Percentiles rank a stretch among this genome's conserved stretches.
phyloP scores from a whole-genome alignment of 306 rosid species.

The Cicer arietinum region DNA sequence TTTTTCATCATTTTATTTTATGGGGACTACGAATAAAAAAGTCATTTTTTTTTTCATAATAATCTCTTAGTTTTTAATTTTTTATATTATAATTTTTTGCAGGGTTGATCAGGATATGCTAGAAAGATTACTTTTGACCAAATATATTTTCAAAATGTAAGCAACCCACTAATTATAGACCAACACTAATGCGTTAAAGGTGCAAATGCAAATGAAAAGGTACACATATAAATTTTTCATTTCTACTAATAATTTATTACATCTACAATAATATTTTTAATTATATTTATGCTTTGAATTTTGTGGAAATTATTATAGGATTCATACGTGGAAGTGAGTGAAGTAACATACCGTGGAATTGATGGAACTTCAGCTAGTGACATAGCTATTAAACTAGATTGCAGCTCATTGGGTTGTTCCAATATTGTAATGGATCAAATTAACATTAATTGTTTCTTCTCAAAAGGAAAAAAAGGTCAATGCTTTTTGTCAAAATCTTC shows the following conservation, averaged over 20 bases:
- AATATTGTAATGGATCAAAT: constrained; percentile 36
- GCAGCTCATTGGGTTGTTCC: constrained; percentile 37
- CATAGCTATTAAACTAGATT: constrained; percentile 30
- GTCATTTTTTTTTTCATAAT: neutral
- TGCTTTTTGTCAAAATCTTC: constrained; percentile 32
- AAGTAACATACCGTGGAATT: constrained; percentile 37
- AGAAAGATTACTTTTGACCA: constrained; percentile 49
- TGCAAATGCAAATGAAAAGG: neutral
- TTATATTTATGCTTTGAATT: neutral
- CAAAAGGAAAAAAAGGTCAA: neutral
- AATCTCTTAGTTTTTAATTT: too few species aligned
- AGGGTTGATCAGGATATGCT: constrained; percentile 60
- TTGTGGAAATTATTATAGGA: neutral
- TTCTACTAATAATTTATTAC: too few species aligned
- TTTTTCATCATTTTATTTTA: too few species aligned
- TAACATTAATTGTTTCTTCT: constrained; percentile 14
- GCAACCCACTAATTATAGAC: constrained; percentile 48
- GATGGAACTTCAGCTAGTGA: constrained; percentile 41
- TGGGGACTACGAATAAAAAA: too few species aligned
- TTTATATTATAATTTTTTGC: neutral
- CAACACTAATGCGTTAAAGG: constrained; percentile 1
- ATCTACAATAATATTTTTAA: too few species aligned
- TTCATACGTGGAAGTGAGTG: constrained; percentile 29
- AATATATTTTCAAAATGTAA: neutral
- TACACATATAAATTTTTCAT: neutral